These are phyloP conservation scores for Alternaria alternata DNA, from an alignment of 2,329 filamentous ascomycete genomes.

Conservation along the genomic window DNA sequence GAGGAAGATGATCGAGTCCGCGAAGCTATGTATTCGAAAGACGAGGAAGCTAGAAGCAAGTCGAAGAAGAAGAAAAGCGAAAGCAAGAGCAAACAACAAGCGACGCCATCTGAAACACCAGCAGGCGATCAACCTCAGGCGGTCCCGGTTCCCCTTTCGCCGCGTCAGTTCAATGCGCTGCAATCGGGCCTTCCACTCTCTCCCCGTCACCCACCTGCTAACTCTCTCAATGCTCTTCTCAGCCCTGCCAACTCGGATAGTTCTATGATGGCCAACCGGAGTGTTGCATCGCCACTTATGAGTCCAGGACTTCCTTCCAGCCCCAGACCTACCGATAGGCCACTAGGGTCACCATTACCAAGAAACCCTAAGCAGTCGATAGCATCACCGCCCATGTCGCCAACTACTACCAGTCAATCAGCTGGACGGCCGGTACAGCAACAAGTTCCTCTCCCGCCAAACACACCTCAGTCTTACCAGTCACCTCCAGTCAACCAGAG, in stretches of 20 bases:
- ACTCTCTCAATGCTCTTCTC: slow-evolving; percentile 56
- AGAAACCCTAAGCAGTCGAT: slow-evolving; percentile 64
- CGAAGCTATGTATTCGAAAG: slow-evolving; percentile 71
- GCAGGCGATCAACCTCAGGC: slow-evolving; percentile 28
- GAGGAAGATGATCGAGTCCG: slow-evolving; percentile 86
- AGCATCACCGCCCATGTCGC: slow-evolving; percentile 74
- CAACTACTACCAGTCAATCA: slow-evolving; percentile 64
- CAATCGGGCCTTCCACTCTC: slow-evolving; percentile 49
- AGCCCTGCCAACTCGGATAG: slow-evolving; percentile 57
- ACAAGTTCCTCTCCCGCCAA: slow-evolving; percentile 75
- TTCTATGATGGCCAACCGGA: slow-evolving; percentile 52
- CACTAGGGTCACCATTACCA: slow-evolving; percentile 66
- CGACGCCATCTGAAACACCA: slow-evolving; percentile 33
- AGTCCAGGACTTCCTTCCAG: slow-evolving; percentile 71
- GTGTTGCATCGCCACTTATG: slow-evolving; percentile 57
- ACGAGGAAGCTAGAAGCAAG: slow-evolving; percentile 74
- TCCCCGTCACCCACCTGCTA: slow-evolving; percentile 48
- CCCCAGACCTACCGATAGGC: slow-evolving; percentile 67
- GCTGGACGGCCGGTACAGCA: slow-evolving; percentile 78
- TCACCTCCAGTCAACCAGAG: slow-evolving; percentile 57
- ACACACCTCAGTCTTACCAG: slow-evolving; percentile 70
- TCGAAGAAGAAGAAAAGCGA: slow-evolving; percentile 74
- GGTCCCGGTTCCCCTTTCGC: slow-evolving; percentile 35
- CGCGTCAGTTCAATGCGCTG: slow-evolving; percentile 42
- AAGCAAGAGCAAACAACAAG: slow-evolving; percentile 57